Evolutionary conservation across 116 monocot genomes (phyloP).

Genomic region (Papilionanthe hybrid): DNA sequence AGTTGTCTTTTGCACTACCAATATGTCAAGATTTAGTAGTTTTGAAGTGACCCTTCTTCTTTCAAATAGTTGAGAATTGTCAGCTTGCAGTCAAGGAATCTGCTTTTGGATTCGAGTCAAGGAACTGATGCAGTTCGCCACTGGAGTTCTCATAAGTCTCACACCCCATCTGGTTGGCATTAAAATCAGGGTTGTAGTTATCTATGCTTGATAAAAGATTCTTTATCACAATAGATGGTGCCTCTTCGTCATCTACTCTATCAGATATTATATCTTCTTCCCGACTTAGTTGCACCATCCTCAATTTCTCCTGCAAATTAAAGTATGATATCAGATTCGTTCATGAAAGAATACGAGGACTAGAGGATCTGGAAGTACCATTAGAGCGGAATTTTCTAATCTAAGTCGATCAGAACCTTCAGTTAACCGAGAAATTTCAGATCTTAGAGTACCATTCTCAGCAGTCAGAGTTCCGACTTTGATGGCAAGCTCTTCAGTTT

Average conservation of each 20-base stretch:
- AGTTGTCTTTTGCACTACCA: background rate
- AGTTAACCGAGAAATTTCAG: constrained; percentile 36
- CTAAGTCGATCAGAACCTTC: constrained; percentile 36
- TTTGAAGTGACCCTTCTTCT: background rate
- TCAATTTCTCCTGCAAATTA: constrained; percentile 34
- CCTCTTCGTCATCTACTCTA: background rate
- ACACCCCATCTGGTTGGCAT: background rate
- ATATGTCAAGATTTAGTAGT: background rate
- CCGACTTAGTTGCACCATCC: background rate
- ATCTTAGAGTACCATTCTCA: constrained; percentile 34
- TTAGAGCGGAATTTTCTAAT: constrained; percentile 36
- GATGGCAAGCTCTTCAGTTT: constrained; percentile 43
- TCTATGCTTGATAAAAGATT: constrained; percentile 56
- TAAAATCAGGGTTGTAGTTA: constrained; percentile 2
- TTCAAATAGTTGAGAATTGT: constrained; percentile 1
- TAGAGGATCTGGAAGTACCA: constrained; percentile 24
- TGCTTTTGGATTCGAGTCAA: constrained; percentile 27
- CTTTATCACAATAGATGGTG: constrained; percentile 23
- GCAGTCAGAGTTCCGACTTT: constrained; percentile 33
- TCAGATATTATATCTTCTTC: constrained; percentile 6
- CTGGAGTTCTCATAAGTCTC: constrained; percentile 5
- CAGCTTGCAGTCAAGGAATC: constrained; percentile 43
- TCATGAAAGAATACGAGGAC: background rate
- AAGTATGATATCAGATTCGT: background rate
- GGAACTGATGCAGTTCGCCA: constrained; percentile 34